Evolutionary conservation across 2,329 filamentous ascomycete genomes (phyloP).

Genomic region (Aureobasidium sp.): DNA sequence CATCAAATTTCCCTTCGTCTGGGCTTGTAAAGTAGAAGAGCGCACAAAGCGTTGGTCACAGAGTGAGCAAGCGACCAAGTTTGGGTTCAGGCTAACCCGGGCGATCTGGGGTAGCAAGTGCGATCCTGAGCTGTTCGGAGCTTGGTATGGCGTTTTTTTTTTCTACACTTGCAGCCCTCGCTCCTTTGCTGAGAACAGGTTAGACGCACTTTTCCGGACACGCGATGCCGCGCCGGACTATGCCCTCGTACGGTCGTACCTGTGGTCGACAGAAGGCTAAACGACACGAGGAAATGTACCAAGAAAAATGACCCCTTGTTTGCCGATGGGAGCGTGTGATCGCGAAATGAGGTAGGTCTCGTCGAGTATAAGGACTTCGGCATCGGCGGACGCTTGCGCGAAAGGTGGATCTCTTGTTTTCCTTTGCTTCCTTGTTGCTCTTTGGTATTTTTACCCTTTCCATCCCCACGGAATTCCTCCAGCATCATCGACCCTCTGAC

Average conservation of each 20-base stretch:
- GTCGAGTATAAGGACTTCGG: constrained; percentile 9
- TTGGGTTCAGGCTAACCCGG: background rate
- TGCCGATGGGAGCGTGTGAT: constrained; percentile 3
- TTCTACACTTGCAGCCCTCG: background rate
- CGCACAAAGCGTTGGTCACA: background rate
- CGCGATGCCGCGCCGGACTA: background rate
- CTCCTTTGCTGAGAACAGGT: background rate
- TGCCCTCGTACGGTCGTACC: constrained; percentile 3
- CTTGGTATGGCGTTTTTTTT: constrained; percentile 8
- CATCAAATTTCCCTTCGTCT: constrained; percentile 1
- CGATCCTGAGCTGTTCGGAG: background rate
- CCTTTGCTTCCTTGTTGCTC: background rate
- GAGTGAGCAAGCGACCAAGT: background rate
- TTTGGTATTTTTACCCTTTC: constrained; percentile 1
- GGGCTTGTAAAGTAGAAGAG: background rate
- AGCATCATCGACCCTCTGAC: constrained; percentile 11
- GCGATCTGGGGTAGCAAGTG: constrained; percentile 3
- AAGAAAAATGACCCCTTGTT: background rate
- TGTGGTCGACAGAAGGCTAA: constrained; percentile 14
- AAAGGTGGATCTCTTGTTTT: constrained; percentile 10
- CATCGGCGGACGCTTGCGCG: constrained; percentile 13
- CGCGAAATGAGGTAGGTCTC: constrained; percentile 2
- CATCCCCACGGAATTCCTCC: background rate
- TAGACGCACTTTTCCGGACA: background rate
- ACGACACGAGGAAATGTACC: background rate